Conservation (phyloP, 805 yeast species). For the Limtongozyma cylindracea region DNA sequence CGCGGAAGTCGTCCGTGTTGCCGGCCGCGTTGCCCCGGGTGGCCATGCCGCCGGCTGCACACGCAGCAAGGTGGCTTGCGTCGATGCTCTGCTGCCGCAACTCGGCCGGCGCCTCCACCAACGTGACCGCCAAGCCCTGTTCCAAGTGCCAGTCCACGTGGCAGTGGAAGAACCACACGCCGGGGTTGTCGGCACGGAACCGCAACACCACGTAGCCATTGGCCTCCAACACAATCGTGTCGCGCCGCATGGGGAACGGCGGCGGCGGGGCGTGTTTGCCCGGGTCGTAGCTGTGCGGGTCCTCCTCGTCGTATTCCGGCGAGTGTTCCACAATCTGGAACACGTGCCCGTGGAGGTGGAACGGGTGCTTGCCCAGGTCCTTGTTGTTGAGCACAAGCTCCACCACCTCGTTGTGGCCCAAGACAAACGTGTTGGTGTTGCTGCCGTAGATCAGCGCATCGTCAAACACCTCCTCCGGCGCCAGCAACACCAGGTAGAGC, state of each 20-base stretch:
- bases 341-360: constrained; percentile 55
- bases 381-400: constrained; percentile 59
- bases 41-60: constrained; percentile 19
- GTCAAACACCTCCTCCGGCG: too few species aligned
- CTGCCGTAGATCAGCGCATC: constrained; percentile 45
- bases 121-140: constrained; percentile 53
- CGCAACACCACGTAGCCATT: constrained; percentile 46
- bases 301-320: constrained; percentile 22
- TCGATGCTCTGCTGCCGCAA: constrained; percentile 16
- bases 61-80: constrained; percentile 20
- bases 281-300: constrained; percentile 24
- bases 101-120: constrained; percentile 43
- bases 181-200: constrained; percentile 71
- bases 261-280: constrained; percentile 14
- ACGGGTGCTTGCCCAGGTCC: constrained; percentile 63
- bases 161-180: constrained; percentile 89
- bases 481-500: constrained; percentile 30
- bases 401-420: constrained; percentile 34
- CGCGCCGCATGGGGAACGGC: constrained; percentile 38
- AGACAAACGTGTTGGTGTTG: constrained; percentile 34
- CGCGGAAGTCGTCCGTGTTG: constrained; percentile 18
- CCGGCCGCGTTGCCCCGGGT: constrained; percentile 50
- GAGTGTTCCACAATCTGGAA: constrained; percentile 38
- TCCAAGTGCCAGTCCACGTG: constrained; percentile 72
- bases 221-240: constrained; percentile 41